These are phyloP conservation scores for Colletotrichum destructivum DNA, from an alignment of 2,329 filamentous ascomycete species.

Conservation along the genomic window DNA sequence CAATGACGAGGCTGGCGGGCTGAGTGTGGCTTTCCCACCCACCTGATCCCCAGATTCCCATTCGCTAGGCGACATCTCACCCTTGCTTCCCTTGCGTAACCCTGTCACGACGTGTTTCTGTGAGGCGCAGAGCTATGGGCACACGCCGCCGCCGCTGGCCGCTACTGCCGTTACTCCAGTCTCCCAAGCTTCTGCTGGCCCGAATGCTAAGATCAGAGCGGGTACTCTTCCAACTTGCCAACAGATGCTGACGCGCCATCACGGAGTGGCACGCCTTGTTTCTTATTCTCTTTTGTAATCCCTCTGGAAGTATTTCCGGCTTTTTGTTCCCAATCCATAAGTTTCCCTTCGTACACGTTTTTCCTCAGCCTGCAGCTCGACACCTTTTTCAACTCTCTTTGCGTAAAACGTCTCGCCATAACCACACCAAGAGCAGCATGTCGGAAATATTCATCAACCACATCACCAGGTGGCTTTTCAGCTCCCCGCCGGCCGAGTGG, in stretches of 20 bases:
- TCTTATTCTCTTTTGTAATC: constrained; percentile 24
- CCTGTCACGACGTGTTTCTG: constrained; percentile 39
- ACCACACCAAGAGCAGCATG: constrained; percentile 55
- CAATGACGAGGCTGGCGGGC: constrained; percentile 39
- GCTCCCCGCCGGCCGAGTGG: constrained; percentile 94
- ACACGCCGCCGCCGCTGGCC: constrained; percentile 36
- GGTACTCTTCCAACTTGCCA: constrained; percentile 39
- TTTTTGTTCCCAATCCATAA: background rate
- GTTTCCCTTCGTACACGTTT: background rate
- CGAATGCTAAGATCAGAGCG: constrained; percentile 31
- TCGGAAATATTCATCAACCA: constrained; percentile 67
- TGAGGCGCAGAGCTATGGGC: constrained; percentile 43
- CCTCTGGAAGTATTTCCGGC: background rate
- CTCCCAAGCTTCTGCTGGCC: constrained; percentile 34
- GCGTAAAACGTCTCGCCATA: constrained; percentile 16
- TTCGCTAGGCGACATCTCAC: constrained; percentile 11
- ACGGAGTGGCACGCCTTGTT: constrained; percentile 25
- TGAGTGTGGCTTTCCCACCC: constrained; percentile 33
- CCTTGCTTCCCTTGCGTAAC: constrained; percentile 31
- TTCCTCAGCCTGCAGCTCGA: background rate
- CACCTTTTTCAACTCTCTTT: constrained; percentile 11
- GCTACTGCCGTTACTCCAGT: constrained; percentile 27
- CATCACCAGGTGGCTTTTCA: constrained; percentile 79
- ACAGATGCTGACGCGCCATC: constrained; percentile 35
- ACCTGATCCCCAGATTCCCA: constrained; percentile 1